A percentile compares a stretch with the other conserved stretches of the same genome.
Conservation (phyloP, 2,329 filamentous ascomycete genomes). For the Aspergillus ochraceoroseus region DNA sequence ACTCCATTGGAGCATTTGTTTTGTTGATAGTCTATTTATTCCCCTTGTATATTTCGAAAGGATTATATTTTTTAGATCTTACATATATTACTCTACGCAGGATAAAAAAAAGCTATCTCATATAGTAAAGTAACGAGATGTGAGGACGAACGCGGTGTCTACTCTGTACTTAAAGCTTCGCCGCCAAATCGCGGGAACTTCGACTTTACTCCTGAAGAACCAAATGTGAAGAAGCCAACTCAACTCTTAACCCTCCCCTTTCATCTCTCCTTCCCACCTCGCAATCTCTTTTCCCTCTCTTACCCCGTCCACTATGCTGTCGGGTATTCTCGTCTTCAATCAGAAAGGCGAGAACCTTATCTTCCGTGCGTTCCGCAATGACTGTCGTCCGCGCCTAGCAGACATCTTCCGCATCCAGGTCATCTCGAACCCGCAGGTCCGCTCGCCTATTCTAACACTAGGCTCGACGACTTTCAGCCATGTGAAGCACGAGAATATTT, state of each 20-base stretch:
- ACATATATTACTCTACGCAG: too few relatives aligned
- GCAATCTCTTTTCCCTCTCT: slow-evolving; percentile 5
- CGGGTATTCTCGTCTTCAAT: slow-evolving; percentile 96
- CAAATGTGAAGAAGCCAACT: neutral
- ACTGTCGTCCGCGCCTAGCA: slow-evolving; percentile 93
- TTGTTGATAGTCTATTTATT: too few relatives aligned
- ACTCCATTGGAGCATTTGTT: too few relatives aligned
- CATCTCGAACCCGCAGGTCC: slow-evolving; percentile 95
- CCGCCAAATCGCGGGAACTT: slow-evolving; percentile 11
- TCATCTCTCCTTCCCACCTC: slow-evolving; percentile 9
- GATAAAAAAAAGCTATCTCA: too few relatives aligned
- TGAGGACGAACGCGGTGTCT: too few relatives aligned
- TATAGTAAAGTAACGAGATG: too few relatives aligned
- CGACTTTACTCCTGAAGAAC: neutral
- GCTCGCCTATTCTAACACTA: slow-evolving; percentile 93
- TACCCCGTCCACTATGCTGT: slow-evolving; percentile 65
- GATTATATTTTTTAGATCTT: too few relatives aligned
- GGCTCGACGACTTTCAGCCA: slow-evolving; percentile 98
- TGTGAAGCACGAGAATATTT: slow-evolving; percentile 99
- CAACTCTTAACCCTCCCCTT: too few relatives aligned
- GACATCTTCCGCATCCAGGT: slow-evolving; percentile 99
- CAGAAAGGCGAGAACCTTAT: slow-evolving; percentile 99
- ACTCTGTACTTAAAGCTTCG: neutral
- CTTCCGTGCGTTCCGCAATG: slow-evolving; percentile 96
- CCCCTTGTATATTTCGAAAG: too few relatives aligned